Percentiles rank a stretch among this genome's conserved stretches.
Conservation (phyloP, 2,329 filamentous ascomycete species). For the Emmonsiellopsis sp. region DNA sequence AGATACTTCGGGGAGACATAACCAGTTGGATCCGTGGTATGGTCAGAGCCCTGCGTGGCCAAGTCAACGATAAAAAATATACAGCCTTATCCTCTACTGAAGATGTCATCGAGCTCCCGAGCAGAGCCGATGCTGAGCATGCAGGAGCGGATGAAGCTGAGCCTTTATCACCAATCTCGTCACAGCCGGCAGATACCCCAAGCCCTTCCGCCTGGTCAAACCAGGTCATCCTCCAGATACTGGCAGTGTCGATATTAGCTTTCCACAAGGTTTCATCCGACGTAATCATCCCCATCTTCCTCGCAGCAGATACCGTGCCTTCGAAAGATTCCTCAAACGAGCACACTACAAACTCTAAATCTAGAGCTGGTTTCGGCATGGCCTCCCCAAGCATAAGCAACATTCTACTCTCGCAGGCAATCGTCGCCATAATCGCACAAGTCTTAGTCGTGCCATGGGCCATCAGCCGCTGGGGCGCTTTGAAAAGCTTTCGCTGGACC, state of each 20-base stretch:
- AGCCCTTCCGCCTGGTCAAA: not conserved
- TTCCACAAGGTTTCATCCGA: slow-evolving; percentile 7
- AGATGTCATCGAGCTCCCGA: not conserved
- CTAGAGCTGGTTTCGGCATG: slow-evolving; percentile 3
- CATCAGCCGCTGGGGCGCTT: slow-evolving; percentile 1
- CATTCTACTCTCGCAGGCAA: slow-evolving; percentile 6
- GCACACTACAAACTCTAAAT: not conserved
- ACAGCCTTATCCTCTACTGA: not conserved
- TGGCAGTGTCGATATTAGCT: slow-evolving; percentile 5
- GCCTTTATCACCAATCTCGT: not conserved
- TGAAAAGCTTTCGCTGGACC: slow-evolving; percentile 2
- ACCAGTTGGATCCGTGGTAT: not conserved
- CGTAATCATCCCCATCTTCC: slow-evolving; percentile 5
- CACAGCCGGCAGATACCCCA: not conserved
- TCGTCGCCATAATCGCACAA: slow-evolving; percentile 5
- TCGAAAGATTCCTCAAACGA: not conserved
- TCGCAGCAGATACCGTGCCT: not conserved
- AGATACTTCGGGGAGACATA: not conserved
- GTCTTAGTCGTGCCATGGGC: slow-evolving; percentile 1
- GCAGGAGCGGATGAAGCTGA: not conserved
- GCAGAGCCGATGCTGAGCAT: not conserved
- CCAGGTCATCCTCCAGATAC: slow-evolving; percentile 7
- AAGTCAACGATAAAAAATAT: not conserved
- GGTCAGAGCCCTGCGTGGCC: not conserved
- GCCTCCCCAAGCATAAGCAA: slow-evolving; percentile 2